Conservation (phyloP, 495 filamentous ascomycete genomes). For the Cercophora scortea region DNA sequence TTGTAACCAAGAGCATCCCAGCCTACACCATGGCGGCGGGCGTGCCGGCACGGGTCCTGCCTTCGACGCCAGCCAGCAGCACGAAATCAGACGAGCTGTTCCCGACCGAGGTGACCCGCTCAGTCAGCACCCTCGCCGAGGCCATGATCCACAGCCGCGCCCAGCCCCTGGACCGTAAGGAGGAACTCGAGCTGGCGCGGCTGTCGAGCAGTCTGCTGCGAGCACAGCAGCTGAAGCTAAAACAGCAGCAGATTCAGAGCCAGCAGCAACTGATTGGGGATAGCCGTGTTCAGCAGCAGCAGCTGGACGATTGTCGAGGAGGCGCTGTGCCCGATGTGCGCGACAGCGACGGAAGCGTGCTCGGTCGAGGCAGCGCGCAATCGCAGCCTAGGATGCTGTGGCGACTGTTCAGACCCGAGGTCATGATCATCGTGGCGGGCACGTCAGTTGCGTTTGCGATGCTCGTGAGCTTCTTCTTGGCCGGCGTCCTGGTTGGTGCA, state of each 20-base stretch:
- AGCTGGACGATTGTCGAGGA: background rate
- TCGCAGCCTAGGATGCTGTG: background rate
- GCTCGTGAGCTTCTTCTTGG: slow-evolving; percentile 1
- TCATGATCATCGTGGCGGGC: slow-evolving; percentile 2
- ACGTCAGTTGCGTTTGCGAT: background rate
- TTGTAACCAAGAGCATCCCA: slow-evolving; percentile 23
- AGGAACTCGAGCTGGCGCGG: background rate
- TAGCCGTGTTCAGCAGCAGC: background rate
- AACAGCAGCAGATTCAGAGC: background rate
- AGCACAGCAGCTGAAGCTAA: background rate
- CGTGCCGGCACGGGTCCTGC: slow-evolving; percentile 15
- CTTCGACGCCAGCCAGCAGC: background rate
- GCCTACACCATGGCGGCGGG: slow-evolving; percentile 16
- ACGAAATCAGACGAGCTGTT: background rate
- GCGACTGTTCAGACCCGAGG: slow-evolving; percentile 1
- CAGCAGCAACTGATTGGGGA: background rate
- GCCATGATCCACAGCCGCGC: background rate
- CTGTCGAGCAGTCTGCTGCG: background rate
- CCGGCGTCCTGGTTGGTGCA: background rate
- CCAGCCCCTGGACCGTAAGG: background rate
- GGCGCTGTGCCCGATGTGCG: background rate
- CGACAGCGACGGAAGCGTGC: background rate
- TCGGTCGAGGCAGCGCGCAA: background rate
- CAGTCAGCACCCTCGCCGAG: slow-evolving; percentile 5
- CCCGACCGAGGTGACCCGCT: background rate